A percentile compares a stretch with the other conserved stretches of the same genome.
These are phyloP conservation scores for Hysterium pulicare DNA, from an alignment of 2,329 filamentous ascomycete genomes.

Conservation along the genomic window DNA sequence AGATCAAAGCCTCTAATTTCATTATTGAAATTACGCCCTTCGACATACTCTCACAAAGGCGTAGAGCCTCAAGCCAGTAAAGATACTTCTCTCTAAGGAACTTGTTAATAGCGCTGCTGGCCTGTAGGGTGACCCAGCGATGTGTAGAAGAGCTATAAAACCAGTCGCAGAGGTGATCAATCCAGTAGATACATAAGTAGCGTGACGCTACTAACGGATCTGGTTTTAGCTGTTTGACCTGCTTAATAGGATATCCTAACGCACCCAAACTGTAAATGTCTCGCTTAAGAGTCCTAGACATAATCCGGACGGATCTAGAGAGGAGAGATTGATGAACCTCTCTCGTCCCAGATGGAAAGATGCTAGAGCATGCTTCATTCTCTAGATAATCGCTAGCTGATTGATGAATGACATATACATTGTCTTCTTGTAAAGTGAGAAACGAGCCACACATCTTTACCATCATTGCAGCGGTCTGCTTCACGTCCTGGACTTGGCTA, in stretches of 20 bases:
- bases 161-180: slow-evolving; percentile 22
- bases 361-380: slow-evolving; percentile 9
- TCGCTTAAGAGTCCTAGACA: slow-evolving; percentile 14
- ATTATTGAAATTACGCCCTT: slow-evolving; percentile 6
- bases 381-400: slow-evolving; percentile 43
- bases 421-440: slow-evolving; percentile 28
- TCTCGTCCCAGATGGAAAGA: slow-evolving; percentile 28
- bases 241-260: slow-evolving; percentile 11
- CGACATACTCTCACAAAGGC: slow-evolving; percentile 7
- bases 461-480: slow-evolving; percentile 5
- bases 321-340: slow-evolving; percentile 32
- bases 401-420: slow-evolving; percentile 39
- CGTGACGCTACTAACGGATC: slow-evolving; percentile 23
- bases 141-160: neutral
- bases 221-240: slow-evolving; percentile 15
- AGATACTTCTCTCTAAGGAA: slow-evolving; percentile 10
- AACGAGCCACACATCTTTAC: slow-evolving; percentile 33
- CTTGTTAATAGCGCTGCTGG: slow-evolving; percentile 7
- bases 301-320: slow-evolving; percentile 27
- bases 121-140: slow-evolving; percentile 2
- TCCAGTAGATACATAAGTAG: too few species aligned
- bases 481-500: slow-evolving; percentile 1
- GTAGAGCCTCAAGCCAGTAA: slow-evolving; percentile 13
- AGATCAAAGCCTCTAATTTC: slow-evolving; percentile 5
- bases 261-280: slow-evolving; percentile 18